These are phyloP conservation scores for Globisporangium recalcitrans DNA, from an alignment of 352 stramenopile species.

Conservation along the genomic window DNA sequence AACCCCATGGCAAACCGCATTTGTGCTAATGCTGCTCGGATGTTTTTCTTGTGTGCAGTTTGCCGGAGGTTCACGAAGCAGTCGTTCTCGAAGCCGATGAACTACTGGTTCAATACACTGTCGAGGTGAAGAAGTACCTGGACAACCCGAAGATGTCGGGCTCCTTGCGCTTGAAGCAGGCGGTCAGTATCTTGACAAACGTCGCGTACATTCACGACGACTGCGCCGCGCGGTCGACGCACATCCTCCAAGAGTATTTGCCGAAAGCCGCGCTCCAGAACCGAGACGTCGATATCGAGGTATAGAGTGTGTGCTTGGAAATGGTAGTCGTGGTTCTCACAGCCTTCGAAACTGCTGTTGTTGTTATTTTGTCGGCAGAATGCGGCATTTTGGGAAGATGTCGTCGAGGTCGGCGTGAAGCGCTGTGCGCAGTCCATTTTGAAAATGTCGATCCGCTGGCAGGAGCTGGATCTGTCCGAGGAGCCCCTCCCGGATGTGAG, in stretches of 20 bases:
- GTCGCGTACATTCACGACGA: slow-evolving; percentile 28
- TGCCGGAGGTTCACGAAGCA: slow-evolving; percentile 54
- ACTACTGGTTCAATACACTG: slow-evolving; percentile 53
- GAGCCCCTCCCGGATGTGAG: slow-evolving; percentile 38
- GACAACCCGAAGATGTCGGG: slow-evolving; percentile 59
- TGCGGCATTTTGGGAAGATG: slow-evolving; percentile 38
- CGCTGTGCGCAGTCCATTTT: slow-evolving; percentile 58
- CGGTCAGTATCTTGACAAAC: slow-evolving; percentile 66
- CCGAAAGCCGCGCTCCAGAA: slow-evolving; percentile 15
- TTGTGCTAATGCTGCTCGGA: background rate
- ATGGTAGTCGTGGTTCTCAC: too few relatives aligned
- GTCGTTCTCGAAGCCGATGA: slow-evolving; percentile 56
- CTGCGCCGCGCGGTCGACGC: slow-evolving; percentile 13
- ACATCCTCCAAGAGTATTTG: slow-evolving; percentile 15
- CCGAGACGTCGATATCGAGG: slow-evolving; percentile 42
- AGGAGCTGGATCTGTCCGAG: slow-evolving; percentile 54
- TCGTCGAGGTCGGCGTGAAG: slow-evolving; percentile 47
- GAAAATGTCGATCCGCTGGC: slow-evolving; percentile 66
- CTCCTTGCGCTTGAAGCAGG: slow-evolving; percentile 54
- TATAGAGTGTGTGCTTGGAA: background rate
- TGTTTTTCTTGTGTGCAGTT: slow-evolving; percentile 19
- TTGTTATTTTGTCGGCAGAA: slow-evolving; percentile 24
- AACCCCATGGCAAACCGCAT: too few relatives aligned
- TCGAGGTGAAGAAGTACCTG: slow-evolving; percentile 56
- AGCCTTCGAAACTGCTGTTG: background rate